A percentile compares a stretch with the other conserved stretches of the same genome.
Conservation (phyloP, 495 filamentous ascomycete species). For the Podospora pseudopauciseta region DNA sequence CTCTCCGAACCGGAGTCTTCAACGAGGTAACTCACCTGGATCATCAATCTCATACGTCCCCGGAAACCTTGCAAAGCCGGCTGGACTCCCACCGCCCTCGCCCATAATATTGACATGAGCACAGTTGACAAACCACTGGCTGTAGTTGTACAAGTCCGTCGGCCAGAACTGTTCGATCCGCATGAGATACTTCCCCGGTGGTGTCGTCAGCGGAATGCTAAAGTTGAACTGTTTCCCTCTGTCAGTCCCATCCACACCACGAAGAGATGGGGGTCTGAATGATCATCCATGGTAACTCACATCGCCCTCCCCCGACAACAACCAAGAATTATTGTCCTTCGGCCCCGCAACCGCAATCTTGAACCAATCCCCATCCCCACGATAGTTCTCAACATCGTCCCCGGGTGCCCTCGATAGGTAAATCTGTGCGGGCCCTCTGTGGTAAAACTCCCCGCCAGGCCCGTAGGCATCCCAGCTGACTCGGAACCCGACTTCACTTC, state of each 20-base stretch:
- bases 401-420: constrained; percentile 24
- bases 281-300: background rate
- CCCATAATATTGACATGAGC: constrained; percentile 22
- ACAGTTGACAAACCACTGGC: constrained; percentile 25
- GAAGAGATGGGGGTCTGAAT: background rate
- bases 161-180: constrained; percentile 43
- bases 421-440: constrained; percentile 19
- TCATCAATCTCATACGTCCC: constrained; percentile 19
- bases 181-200: constrained; percentile 45
- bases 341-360: constrained; percentile 27
- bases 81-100: constrained; percentile 12
- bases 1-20: background rate
- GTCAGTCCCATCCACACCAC: background rate
- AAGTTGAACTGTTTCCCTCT: constrained; percentile 27
- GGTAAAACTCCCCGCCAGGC: constrained; percentile 7
- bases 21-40: constrained; percentile 11
- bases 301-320: constrained; percentile 4
- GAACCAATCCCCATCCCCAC: constrained; percentile 32
- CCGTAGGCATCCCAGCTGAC: constrained; percentile 17
- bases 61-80: constrained; percentile 18
- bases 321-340: constrained; percentile 11
- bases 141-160: constrained; percentile 13
- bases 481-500: constrained; percentile 20
- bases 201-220: constrained; percentile 35
- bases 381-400: constrained; percentile 20